These are phyloP conservation scores for Herpetospermum pedunculosum DNA, from an alignment of 306 rosid species.

Conservation along the genomic window DNA sequence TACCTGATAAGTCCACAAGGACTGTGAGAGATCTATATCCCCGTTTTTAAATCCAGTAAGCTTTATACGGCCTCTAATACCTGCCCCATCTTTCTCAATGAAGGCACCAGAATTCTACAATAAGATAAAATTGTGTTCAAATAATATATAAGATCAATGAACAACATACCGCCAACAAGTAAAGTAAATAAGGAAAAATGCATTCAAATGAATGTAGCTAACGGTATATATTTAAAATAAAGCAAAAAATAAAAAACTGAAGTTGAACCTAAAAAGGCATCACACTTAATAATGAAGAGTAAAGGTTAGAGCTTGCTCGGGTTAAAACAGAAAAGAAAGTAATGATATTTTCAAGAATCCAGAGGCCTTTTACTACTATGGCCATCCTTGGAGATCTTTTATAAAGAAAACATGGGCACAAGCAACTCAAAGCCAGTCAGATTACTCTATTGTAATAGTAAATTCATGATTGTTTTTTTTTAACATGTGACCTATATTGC, in stretches of 20 bases:
- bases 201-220: neutral
- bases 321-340: neutral
- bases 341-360: neutral
- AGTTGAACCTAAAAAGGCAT: neutral
- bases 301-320: neutral
- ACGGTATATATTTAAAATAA: neutral
- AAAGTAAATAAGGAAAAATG: neutral
- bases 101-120: slow-evolving; percentile 83
- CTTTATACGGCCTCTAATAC: slow-evolving; percentile 61
- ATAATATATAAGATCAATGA: neutral
- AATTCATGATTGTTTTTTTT: neutral
- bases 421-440: neutral
- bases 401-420: neutral
- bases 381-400: neutral
- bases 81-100: slow-evolving; percentile 90
- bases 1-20: slow-evolving; percentile 91
- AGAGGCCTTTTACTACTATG: neutral
- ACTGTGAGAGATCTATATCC: slow-evolving; percentile 60
- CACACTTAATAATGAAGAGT: neutral
- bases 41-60: slow-evolving; percentile 66
- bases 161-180: neutral
- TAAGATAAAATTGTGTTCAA: slow-evolving; percentile 9
- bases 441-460: neutral
- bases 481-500: too few species aligned
- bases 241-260: neutral